Evolutionary conservation across 495 filamentous ascomycete species (phyloP).

Genomic region (Aspergillus nidulans): DNA sequence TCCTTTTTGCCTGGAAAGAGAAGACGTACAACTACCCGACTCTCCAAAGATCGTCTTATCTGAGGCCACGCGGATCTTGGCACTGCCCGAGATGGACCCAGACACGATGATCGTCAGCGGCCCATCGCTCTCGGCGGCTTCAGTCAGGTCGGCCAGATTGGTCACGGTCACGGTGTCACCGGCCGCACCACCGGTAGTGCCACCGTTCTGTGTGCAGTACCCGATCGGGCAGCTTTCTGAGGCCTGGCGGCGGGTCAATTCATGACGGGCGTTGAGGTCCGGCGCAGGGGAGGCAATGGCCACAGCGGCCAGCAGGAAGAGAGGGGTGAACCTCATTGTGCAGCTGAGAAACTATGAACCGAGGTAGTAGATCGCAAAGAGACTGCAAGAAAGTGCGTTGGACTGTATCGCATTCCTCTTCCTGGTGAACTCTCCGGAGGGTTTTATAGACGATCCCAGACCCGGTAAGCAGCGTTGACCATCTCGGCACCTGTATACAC

Average conservation of each 20-base stretch:
- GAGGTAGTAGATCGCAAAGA: not conserved
- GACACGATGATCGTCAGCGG: constrained; percentile 9
- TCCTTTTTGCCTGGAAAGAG: too few species aligned
- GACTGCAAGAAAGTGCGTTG: not conserved
- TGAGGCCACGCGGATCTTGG: not conserved
- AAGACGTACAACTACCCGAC: constrained; percentile 5
- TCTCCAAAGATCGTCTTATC: constrained; percentile 10
- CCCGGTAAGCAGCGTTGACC: not conserved
- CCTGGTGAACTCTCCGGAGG: not conserved
- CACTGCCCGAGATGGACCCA: constrained; percentile 4
- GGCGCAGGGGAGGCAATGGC: constrained; percentile 5
- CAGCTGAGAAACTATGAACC: not conserved
- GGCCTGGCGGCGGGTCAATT: constrained; percentile 5
- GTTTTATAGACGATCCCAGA: not conserved
- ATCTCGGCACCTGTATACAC: too few species aligned
- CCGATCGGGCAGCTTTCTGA: constrained; percentile 7
- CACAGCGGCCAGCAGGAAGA: constrained; percentile 2
- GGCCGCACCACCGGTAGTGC: constrained; percentile 7
- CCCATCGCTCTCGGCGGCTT: constrained; percentile 4
- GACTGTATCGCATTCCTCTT: not conserved
- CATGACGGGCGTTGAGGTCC: not conserved
- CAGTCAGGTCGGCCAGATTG: constrained; percentile 1
- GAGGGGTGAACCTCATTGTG: constrained; percentile 3
- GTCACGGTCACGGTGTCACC: constrained; percentile 4
- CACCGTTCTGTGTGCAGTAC: constrained; percentile 10